Conservation (phyloP, 2,329 filamentous ascomycete species). For the Clathrospora elynae region DNA sequence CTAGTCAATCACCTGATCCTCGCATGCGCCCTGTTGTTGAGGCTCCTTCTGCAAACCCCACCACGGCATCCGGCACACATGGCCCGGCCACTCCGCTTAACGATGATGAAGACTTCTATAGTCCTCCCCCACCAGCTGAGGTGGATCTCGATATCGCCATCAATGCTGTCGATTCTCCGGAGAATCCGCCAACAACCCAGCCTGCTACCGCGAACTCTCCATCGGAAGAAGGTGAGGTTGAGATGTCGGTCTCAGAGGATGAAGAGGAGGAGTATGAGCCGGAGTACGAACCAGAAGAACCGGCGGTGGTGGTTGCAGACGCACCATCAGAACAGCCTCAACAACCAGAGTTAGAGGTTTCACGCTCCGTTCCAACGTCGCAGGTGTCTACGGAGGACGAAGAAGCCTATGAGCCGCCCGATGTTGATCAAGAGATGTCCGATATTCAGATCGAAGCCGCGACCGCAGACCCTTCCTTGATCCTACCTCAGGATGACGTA, state of each 20-base stretch:
- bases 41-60: not conserved
- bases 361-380: conserved; percentile 16
- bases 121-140: conserved; percentile 30
- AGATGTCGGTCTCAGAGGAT: conserved; percentile 41
- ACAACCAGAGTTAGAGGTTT: conserved; percentile 4
- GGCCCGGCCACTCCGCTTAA: conserved; percentile 31
- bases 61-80: conserved; percentile 2
- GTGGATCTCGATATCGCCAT: not conserved
- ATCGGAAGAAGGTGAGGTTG: conserved; percentile 43
- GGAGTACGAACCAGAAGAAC: conserved; percentile 41
- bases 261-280: conserved; percentile 30
- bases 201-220: conserved; percentile 17
- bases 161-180: not conserved
- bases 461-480: not conserved
- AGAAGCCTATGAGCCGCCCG: conserved; percentile 42
- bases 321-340: conserved; percentile 9
- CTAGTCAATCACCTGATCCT: not conserved
- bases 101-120: conserved; percentile 46
- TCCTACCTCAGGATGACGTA: conserved; percentile 19
- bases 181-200: conserved; percentile 1
- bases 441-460: conserved; percentile 9
- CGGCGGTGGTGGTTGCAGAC: conserved; percentile 7
- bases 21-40: not conserved
- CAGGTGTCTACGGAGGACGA: conserved; percentile 35
- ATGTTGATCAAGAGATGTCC: conserved; percentile 28